phyloP scores from a whole-genome alignment of 2,329 filamentous ascomycete genomes.

The Monilinia fructicola region DNA sequence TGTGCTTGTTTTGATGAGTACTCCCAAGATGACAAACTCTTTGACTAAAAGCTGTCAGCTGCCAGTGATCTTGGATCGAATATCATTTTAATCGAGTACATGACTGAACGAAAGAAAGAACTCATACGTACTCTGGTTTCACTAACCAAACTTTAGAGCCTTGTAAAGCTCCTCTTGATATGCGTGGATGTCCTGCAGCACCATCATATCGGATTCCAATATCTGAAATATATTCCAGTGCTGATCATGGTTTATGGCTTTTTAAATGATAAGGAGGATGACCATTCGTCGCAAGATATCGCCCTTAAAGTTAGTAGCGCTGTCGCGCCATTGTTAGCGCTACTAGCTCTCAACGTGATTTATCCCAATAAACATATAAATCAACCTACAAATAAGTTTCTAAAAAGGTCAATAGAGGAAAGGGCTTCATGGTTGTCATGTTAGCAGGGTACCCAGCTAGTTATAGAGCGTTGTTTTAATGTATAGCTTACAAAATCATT shows the following conservation, averaged over 20 bases:
- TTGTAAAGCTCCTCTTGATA: rapidly evolving
- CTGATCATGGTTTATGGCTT: not conserved
- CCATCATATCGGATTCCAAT: no score
- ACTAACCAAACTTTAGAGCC: not conserved
- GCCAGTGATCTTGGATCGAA: not conserved
- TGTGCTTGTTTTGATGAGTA: no score
- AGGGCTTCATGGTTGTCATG: not conserved
- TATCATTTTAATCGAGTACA: not conserved
- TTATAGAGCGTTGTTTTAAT: no score
- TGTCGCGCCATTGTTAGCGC: not conserved
- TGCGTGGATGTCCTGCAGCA: rapidly evolving
- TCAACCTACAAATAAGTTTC: not conserved
- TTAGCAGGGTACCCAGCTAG: not conserved
- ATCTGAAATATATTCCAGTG: not conserved
- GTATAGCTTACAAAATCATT: not conserved
- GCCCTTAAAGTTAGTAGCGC: rapidly evolving
- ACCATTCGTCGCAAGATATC: not conserved
- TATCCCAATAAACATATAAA: not conserved
- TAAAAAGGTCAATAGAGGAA: not conserved
- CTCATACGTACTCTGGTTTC: not conserved
- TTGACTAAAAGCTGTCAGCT: not conserved
- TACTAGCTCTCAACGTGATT: rapidly evolving
- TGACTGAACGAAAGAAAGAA: not conserved
- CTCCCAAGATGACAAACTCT: no score
- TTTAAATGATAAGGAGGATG: not conserved